Evolutionary conservation across 2,329 filamentous ascomycete species (phyloP), one percentile per base, ranked within the genome.

Genomic region (Apiospora koreana): DNA sequence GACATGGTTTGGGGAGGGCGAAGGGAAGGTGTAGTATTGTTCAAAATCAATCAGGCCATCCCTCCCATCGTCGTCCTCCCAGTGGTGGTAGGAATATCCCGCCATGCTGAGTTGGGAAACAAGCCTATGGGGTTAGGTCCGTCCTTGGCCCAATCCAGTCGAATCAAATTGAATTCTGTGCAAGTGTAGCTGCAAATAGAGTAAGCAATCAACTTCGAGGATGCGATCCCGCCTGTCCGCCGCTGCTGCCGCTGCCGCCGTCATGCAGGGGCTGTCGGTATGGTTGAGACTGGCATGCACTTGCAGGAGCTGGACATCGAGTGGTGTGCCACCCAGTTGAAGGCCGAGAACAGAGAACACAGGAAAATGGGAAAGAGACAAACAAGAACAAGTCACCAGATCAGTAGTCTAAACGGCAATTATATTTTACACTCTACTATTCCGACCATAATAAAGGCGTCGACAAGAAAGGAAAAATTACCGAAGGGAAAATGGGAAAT

Each of bases 21-120:
- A 14, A 12, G 54, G 31, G 10, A 62, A 62, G 54, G 54, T 62
- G 54, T 62, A 62, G 54, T 62, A 62, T n/a, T 62, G 54, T 38
- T 62, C 54, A 2, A 62, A 62, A 31, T 62, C 31, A 31, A 62
- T 38, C 54, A 62, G 31, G 31, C 54, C 54, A n/a, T 62, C 31
- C 54, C 54, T 62, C 10, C 21, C 54, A 6, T 62, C 54, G 21
- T 62, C 50, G 28, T 62, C 54, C 54, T 38, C 28, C 54, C 54
- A 62, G 10, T 35, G 28, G 28, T 62, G 54, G 54, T 62, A 62
- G 10, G 54, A n/a, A 62, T 62, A 62, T 62, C 18, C 54, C 31
- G 54, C 54, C 31, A 38, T 62, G 28, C 54, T 62, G 54, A 8
- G 54, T 38, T 62, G 54, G 54, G 54, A 21, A 62, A 62, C 31